Evolutionary conservation across 2,329 filamentous ascomycete genomes (phyloP).

Genomic region (Aspergillus sp.): DNA sequence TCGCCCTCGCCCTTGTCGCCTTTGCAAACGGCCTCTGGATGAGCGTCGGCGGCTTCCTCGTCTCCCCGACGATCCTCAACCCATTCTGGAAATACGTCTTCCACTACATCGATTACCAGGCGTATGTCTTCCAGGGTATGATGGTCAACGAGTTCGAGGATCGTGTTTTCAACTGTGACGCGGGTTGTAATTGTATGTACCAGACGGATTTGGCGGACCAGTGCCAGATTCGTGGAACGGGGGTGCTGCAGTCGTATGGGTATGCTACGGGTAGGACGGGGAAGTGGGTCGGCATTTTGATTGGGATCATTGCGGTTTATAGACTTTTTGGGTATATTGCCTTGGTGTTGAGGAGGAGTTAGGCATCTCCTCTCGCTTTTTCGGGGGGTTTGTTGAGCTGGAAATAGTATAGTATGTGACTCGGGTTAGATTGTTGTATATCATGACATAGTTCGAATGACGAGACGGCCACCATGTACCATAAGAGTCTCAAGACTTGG

Average conservation of each 20-base stretch:
- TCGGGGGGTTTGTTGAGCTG: background rate
- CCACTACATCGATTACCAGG: constrained; percentile 86
- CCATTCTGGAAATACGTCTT: constrained; percentile 86
- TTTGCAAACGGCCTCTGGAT: constrained; percentile 92
- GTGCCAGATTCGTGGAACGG: constrained; percentile 73
- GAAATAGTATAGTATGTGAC: background rate
- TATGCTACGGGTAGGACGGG: constrained; percentile 67
- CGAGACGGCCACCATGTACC: background rate
- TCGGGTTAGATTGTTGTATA: background rate
- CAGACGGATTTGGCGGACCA: constrained; percentile 62
- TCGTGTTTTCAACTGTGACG: constrained; percentile 66
- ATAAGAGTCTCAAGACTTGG: background rate
- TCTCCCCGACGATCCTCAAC: constrained; percentile 73
- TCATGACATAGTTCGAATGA: background rate
- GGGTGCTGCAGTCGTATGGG: constrained; percentile 71
- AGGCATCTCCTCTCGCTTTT: background rate
- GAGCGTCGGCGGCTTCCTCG: constrained; percentile 82
- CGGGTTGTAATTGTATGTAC: constrained; percentile 72
- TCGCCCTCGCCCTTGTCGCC: constrained; percentile 76
- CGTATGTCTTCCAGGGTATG: constrained; percentile 88
- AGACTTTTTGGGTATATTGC: constrained; percentile 69
- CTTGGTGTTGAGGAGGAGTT: constrained; percentile 41
- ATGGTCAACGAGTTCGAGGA: constrained; percentile 84
- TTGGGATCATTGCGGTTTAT: constrained; percentile 76
- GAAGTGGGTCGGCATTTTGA: constrained; percentile 75